Conservation (phyloP, 1,284 basidiomycete genomes). For the Leccinum solheimii region DNA sequence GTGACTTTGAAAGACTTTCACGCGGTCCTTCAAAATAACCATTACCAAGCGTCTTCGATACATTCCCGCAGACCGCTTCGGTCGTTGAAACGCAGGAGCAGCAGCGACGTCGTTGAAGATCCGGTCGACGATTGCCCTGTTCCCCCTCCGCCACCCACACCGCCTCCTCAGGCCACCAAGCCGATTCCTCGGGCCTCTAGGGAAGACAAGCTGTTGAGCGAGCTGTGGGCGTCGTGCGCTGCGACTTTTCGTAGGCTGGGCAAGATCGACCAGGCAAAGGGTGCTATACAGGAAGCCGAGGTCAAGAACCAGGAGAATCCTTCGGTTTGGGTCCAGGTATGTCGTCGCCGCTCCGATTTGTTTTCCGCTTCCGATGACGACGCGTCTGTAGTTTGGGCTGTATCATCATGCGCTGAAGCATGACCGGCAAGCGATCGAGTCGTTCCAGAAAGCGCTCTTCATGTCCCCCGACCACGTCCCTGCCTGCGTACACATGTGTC, state of each 20-base stretch:
- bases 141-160: constrained; percentile 41
- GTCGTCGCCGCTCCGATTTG: constrained; percentile 18
- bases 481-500: constrained; percentile 74
- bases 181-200: constrained; percentile 50
- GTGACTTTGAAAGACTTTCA: constrained; percentile 54
- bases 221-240: constrained; percentile 92
- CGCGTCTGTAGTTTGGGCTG: constrained; percentile 62
- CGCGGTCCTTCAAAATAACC: constrained; percentile 55
- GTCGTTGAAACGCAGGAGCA: constrained; percentile 45
- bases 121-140: constrained; percentile 41
- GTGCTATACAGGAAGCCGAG: constrained; percentile 95
- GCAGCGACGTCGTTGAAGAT: constrained; percentile 35
- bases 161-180: constrained; percentile 31
- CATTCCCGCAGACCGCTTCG: constrained; percentile 69
- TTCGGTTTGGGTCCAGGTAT: constrained; percentile 91
- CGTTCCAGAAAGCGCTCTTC: constrained; percentile 83
- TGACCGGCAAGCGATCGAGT: constrained; percentile 63
- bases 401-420: constrained; percentile 66
- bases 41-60: constrained; percentile 85
- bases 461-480: constrained; percentile 75
- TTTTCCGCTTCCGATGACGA: neutral
- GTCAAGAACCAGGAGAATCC: constrained; percentile 83
- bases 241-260: constrained; percentile 90
- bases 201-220: constrained; percentile 75
- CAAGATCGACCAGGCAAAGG: constrained; percentile 87